Base-by-base conservation (phyloP, 78 protist genomes). In the Monocercomonoides exilis region DNA sequence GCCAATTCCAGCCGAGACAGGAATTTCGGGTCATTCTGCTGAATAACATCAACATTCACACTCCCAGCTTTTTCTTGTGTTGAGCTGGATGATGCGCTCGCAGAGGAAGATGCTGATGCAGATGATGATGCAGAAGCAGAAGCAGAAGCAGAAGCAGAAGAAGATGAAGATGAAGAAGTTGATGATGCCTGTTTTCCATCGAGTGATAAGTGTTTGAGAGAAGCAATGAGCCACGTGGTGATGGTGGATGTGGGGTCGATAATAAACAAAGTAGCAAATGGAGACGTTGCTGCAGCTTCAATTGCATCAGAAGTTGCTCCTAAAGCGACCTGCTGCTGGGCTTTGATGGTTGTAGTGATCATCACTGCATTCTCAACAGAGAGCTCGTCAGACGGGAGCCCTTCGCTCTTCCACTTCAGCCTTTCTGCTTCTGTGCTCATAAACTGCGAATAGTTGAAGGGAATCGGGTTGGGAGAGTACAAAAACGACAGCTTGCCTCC, bases 231-330 rank as follows among this genome's bases (percentile, higher is more conserved):
- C 95, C 95, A 94, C n/a, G 84, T 45, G 29, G 84, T 33, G 2
- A 95, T 94, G 46, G 87, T 92, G 4, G 91, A 29, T 2, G 93
- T 87, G 32, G 96, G 96, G 80, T 94, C 96, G 80, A 94, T 85
- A 88, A 94, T 85, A 54, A 94, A 46, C 33, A 94, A 92, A 1
- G 81, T 79, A 41, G 82, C 77, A 54, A 54, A 54, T 54, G 70
- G 70, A n/a, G n/a, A n/a, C 38, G 21, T 21, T 29, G 21, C 21
- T 21, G 70, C 38, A 29, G 11, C 21, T 21, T 54, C 70, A 11
- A 11, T 21, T 29, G 70, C 11, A 54, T 54, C 70, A 54, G 38
- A 29, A 29, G 11, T 21, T 29, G 70, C 70, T 11, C 38, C 70
- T 11, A 54, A 21, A 11, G 11, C 70, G 11, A 21, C 70, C 38